Evolutionary conservation across 2,329 filamentous ascomycete species (phyloP), one percentile per base, ranked within the genome.

Genomic region (Penicillium sp.): DNA sequence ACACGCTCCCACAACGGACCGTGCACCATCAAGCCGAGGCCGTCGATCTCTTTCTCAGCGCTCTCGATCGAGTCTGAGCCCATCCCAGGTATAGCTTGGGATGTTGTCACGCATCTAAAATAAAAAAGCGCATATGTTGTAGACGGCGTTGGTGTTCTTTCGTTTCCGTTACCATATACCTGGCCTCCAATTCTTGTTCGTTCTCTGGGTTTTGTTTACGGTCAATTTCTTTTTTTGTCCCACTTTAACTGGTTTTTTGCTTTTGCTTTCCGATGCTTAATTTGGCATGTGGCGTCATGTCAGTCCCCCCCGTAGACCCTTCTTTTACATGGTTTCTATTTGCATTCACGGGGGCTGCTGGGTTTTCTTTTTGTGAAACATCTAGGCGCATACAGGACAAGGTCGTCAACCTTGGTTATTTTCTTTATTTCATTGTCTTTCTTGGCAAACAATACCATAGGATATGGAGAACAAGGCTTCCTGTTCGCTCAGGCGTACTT

Each of bases 61-160:
- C 29, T 74, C 73, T 42, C 68, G 70, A 44, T 73, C 73, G 15
- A 73, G 70, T 51, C 66, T 66, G 31, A 72, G 70, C 53, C 67
- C 69, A 37, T 67, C 64, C 14, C 59, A 60, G n/a, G 59, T 56
- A 2, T 65, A 52, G 58, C 37, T 12, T 12, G 20, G 22, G 6
- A 11, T n/a, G 20, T 40, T 49, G 2, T 18, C 15, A 37, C 23
- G 22, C 49, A 43, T 45, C 18, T 20, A 50, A 42, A 50, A 20
- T 27, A 45, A 50, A 51, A 48, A 53, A 49, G 41, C 47, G 49
- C 51, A 48, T 48, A 55, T 40, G 15, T 22, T 22, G 42, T n/a
- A 45, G 46, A 31, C 23, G 54, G 54, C 50, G 54, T 56, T 56
- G 42, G 51, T 49, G 41, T 53, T 56, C 33, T 49, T n/a, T 27